These are phyloP conservation scores for Acanthamoeba rhysodes DNA, from an alignment of 208 protist genomes.

Conservation along the genomic window DNA sequence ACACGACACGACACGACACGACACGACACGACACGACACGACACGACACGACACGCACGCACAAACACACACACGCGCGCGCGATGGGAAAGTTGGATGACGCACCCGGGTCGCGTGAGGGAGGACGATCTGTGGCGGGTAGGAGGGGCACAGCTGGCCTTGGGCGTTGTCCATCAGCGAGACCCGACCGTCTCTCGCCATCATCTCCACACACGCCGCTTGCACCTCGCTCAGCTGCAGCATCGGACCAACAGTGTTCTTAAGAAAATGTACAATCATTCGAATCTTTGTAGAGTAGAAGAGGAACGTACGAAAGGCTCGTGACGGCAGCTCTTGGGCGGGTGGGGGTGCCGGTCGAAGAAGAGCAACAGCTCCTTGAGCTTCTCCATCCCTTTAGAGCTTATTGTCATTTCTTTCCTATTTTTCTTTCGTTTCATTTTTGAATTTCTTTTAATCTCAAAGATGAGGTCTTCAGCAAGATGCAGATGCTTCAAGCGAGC, in stretches of 20 bases:
- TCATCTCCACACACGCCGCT: neutral
- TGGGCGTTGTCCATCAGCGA: conserved; percentile 23
- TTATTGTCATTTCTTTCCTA: neutral
- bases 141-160: conserved; percentile 41
- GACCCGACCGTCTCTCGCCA: neutral
- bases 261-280: too few species aligned
- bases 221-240: neutral
- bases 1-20: neutral
- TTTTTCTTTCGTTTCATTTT: neutral
- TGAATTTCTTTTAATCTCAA: too few species aligned
- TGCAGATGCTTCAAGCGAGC: neutral
- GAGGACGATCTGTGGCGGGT: neutral
- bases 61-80: too few species aligned
- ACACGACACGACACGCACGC: neutral
- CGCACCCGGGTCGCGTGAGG: neutral
- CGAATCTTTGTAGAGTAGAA: too few species aligned
- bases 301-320: neutral
- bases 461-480: neutral
- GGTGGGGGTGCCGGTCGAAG: conserved; percentile 22
- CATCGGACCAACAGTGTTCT: neutral
- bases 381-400: neutral
- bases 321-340: conserved; percentile 24
- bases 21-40: too few species aligned
- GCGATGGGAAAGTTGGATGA: too few species aligned
- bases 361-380: conserved; percentile 21